Percentiles rank a stretch among this genome's conserved stretches.
Evolutionary conservation across 768 basidiomycete genomes (phyloP).

Genomic region (Pleurotus djamor): DNA sequence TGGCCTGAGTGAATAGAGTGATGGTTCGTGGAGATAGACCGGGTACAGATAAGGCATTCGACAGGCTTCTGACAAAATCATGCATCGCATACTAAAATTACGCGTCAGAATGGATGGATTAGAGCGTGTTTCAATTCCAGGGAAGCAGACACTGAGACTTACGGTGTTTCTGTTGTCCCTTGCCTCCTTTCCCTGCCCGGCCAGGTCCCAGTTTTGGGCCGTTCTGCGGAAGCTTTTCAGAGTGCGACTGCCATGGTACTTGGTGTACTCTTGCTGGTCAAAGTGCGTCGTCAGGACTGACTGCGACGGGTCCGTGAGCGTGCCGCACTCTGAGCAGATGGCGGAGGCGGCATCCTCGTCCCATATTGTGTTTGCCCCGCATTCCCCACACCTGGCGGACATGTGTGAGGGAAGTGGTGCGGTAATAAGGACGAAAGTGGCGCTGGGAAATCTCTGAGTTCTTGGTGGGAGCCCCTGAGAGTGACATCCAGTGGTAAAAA

Average conservation of each 20-base stretch:
- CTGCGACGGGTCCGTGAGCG: constrained; percentile 63
- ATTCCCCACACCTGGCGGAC: constrained; percentile 46
- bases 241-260: constrained; percentile 29
- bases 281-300: constrained; percentile 51
- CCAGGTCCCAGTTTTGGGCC: constrained; percentile 55
- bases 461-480: background rate
- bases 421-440: constrained; percentile 3
- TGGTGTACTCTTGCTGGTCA: constrained; percentile 27
- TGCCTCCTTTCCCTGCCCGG: constrained; percentile 65
- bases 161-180: constrained; percentile 66
- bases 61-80: constrained; percentile 59
- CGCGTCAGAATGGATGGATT: constrained; percentile 10
- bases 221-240: constrained; percentile 51
- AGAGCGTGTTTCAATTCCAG: constrained; percentile 11
- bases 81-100: constrained; percentile 55
- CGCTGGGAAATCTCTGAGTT: constrained; percentile 5
- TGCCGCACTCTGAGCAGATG: constrained; percentile 72
- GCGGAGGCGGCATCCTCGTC: constrained; percentile 57
- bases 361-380: constrained; percentile 49
- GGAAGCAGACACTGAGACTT: constrained; percentile 19
- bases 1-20: constrained; percentile 68
- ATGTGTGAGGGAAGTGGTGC: constrained; percentile 18
- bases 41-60: constrained; percentile 54
- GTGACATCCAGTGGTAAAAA: background rate
- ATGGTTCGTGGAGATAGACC: constrained; percentile 66